Conservation (phyloP, 2,329 filamentous ascomycete species). For the Diaporthe caulivora region DNA sequence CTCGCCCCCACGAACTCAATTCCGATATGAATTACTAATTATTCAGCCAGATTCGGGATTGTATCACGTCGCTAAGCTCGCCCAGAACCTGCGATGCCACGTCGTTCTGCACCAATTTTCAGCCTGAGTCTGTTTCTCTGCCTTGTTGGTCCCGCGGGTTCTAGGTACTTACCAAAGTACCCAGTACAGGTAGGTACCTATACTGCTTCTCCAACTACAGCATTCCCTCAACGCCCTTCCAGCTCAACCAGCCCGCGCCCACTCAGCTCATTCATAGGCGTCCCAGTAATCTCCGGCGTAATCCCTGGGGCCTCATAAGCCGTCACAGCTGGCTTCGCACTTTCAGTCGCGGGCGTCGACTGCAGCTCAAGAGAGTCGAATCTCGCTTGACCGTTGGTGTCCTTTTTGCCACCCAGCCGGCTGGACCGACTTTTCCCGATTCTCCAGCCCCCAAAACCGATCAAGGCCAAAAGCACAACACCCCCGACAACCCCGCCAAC, state of each 20-base stretch:
- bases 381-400: not conserved
- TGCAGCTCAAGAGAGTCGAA: not conserved
- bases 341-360: not conserved
- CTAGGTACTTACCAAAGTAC: too few species aligned
- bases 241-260: not conserved
- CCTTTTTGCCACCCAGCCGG: not conserved
- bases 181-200: not conserved
- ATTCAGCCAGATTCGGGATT: too few species aligned
- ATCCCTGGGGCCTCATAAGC: not conserved
- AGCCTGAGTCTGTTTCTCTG: not conserved
- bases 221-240: not conserved
- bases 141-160: not conserved
- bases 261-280: not conserved
- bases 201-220: not conserved
- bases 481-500: not conserved
- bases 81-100: not conserved
- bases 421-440: not conserved
- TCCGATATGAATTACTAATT: not conserved
- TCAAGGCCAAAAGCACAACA: not conserved
- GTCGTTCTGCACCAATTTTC: not conserved
- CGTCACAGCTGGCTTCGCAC: not conserved
- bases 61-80: not conserved
- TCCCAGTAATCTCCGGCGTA: not conserved
- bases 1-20: not conserved
- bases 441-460: not conserved